Evolutionary conservation across 768 basidiomycete species (phyloP).

Genomic region (Russula brevipes): DNA sequence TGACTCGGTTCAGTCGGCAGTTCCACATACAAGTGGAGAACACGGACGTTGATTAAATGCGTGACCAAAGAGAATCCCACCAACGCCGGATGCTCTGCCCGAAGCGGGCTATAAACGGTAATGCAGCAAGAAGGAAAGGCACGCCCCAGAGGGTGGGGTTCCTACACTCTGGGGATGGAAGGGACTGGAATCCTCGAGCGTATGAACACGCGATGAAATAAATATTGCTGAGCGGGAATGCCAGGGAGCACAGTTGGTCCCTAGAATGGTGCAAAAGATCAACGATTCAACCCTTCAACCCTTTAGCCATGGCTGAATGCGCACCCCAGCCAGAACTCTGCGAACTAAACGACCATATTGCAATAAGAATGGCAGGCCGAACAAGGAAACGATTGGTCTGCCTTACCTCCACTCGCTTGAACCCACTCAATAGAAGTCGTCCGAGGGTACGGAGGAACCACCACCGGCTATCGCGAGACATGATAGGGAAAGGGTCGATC

Average conservation of each 20-base stretch:
- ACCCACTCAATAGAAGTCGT: slow-evolving; percentile 64
- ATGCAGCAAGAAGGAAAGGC: slow-evolving; percentile 49
- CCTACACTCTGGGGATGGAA: slow-evolving; percentile 46
- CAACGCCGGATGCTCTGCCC: slow-evolving; percentile 88
- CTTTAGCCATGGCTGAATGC: slow-evolving; percentile 24
- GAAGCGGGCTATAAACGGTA: slow-evolving; percentile 74
- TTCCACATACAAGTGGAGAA: neutral
- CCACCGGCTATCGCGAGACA: slow-evolving; percentile 60
- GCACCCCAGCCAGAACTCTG: slow-evolving; percentile 88
- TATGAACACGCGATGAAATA: slow-evolving; percentile 76
- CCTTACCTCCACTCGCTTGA: slow-evolving; percentile 67
- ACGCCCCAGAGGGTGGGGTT: slow-evolving; percentile 51
- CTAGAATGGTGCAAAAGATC: slow-evolving; percentile 34
- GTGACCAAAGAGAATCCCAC: slow-evolving; percentile 63
- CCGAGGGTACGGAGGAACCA: slow-evolving; percentile 71
- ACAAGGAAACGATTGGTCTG: neutral
- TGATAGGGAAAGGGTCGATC: slow-evolving; percentile 70
- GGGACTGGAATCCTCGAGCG: slow-evolving; percentile 44
- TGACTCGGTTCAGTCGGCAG: slow-evolving; percentile 5
- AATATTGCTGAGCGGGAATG: slow-evolving; percentile 67
- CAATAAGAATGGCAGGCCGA: neutral
- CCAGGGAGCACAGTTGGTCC: slow-evolving; percentile 78
- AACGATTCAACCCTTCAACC: neutral
- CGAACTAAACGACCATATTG: slow-evolving; percentile 44
- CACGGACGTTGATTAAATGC: slow-evolving; percentile 81